phyloP scores from a whole-genome alignment of 768 basidiomycete genomes.

The Mycena rebaudengoi region DNA sequence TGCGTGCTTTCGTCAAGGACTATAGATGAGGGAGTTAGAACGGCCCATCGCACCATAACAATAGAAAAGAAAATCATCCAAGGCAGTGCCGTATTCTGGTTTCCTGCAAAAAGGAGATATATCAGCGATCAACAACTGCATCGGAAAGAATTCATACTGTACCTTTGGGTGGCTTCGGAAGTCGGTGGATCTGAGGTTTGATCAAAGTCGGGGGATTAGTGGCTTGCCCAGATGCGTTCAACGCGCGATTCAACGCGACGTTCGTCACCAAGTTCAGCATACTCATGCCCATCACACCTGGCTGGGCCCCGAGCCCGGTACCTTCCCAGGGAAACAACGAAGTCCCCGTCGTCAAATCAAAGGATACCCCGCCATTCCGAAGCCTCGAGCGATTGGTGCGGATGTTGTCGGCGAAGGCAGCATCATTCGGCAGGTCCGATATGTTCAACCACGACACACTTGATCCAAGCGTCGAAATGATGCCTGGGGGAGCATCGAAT shows the following conservation, averaged over 20 bases:
- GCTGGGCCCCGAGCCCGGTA: too few relatives aligned
- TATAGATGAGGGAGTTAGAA: neutral
- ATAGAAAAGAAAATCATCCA: conserved; percentile 81
- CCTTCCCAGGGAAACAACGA: conserved; percentile 80
- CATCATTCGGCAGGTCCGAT: conserved; percentile 56
- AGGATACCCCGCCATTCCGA: conserved; percentile 71
- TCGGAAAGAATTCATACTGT: too few relatives aligned
- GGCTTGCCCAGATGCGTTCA: conserved; percentile 56
- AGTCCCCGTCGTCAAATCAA: conserved; percentile 57
- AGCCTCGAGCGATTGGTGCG: conserved; percentile 59
- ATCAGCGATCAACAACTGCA: too few relatives aligned
- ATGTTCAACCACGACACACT: conserved; percentile 2
- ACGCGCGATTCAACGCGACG: conserved; percentile 67
- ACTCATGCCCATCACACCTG: conserved; percentile 63
- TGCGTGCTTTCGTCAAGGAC: neutral
- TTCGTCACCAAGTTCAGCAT: conserved; percentile 77
- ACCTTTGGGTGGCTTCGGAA: neutral
- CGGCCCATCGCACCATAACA: conserved; percentile 67
- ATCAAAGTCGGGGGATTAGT: conserved; percentile 57
- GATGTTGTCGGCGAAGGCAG: conserved; percentile 64
- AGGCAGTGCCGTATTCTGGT: too few relatives aligned
- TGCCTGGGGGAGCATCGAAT: conserved; percentile 61
- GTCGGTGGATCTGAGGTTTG: conserved; percentile 36
- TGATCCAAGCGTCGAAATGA: conserved; percentile 56
- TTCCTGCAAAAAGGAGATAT: too few relatives aligned